phyloP scores from a whole-genome alignment of 1,139 yeast species.

The Geotrichum candidum region DNA sequence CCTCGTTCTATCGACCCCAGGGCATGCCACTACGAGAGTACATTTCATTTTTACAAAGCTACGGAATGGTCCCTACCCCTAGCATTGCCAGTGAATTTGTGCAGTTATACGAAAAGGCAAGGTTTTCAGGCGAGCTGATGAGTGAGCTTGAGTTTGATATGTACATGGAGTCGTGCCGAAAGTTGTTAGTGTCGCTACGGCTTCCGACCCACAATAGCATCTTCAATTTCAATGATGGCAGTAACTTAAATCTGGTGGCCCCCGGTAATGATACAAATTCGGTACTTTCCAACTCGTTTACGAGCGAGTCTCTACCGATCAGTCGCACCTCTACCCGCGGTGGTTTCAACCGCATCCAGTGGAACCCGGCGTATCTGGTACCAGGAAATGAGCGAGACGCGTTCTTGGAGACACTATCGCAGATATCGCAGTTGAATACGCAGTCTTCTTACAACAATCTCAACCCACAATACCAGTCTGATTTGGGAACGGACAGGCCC shows the following conservation, averaged over 20 bases:
- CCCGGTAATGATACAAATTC: neutral
- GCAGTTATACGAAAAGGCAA: slow-evolving; percentile 58
- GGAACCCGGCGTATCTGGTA: slow-evolving; percentile 5
- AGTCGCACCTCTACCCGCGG: neutral
- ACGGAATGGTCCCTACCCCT: slow-evolving; percentile 23
- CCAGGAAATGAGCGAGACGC: neutral
- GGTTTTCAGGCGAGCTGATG: slow-evolving; percentile 63
- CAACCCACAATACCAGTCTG: neutral
- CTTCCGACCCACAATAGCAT: neutral
- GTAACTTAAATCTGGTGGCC: neutral
- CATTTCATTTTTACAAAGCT: slow-evolving; percentile 39
- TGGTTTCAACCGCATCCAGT: neutral
- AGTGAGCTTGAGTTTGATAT: slow-evolving; percentile 53
- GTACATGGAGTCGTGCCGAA: slow-evolving; percentile 47
- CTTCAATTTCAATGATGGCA: neutral
- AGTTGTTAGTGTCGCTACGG: slow-evolving; percentile 20
- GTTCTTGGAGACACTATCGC: slow-evolving; percentile 4
- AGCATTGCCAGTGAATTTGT: slow-evolving; percentile 39
- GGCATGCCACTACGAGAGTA: slow-evolving; percentile 47
- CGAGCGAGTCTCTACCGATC: neutral
- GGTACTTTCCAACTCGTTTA: neutral
- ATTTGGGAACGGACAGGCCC: neutral
- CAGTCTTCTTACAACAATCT: neutral
- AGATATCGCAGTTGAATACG: slow-evolving; percentile 6
- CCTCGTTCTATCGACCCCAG: slow-evolving; percentile 37